phyloP scores from a whole-genome alignment of 208 protist genomes.

The Trypanosoma lewisi region DNA sequence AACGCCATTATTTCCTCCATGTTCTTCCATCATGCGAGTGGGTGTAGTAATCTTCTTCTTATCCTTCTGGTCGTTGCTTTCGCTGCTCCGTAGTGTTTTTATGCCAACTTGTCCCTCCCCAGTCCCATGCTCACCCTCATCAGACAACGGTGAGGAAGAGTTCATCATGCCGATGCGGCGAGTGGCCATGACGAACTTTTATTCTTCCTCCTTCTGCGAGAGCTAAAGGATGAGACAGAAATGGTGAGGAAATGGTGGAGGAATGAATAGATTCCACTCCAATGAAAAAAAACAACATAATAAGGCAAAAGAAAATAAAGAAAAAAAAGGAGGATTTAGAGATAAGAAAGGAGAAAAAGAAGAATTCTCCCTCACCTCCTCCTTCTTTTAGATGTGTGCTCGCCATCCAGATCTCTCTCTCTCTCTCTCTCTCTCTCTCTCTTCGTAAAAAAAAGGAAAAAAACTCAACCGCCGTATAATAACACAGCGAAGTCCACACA shows the following conservation, averaged over 20 bases:
- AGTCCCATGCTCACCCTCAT: neutral
- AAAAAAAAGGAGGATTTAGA: too few species aligned
- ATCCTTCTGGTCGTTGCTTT: neutral
- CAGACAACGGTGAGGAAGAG: neutral
- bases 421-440: too few species aligned
- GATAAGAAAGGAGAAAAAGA: neutral
- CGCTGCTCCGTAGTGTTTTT: too few species aligned
- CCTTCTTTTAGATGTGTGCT: neutral
- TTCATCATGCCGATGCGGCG: neutral
- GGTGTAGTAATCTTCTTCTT: neutral
- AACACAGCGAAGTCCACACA: too few species aligned
- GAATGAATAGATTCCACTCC: neutral
- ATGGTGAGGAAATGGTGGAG: neutral
- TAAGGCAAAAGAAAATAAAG: too few species aligned
- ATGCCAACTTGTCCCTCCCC: too few species aligned
- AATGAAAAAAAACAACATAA: too few species aligned
- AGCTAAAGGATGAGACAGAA: too few species aligned
- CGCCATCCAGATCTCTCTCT: neutral
- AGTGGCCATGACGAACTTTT: too few species aligned
- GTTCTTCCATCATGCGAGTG: neutral
- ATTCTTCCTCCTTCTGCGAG: too few species aligned
- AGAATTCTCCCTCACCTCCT: neutral
- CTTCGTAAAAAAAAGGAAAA: neutral
- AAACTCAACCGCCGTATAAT: too few species aligned
- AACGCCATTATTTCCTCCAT: conserved; percentile 32